Evolutionary conservation across 2,329 filamentous ascomycete species (phyloP).

Genomic region (Beauveria sp.): DNA sequence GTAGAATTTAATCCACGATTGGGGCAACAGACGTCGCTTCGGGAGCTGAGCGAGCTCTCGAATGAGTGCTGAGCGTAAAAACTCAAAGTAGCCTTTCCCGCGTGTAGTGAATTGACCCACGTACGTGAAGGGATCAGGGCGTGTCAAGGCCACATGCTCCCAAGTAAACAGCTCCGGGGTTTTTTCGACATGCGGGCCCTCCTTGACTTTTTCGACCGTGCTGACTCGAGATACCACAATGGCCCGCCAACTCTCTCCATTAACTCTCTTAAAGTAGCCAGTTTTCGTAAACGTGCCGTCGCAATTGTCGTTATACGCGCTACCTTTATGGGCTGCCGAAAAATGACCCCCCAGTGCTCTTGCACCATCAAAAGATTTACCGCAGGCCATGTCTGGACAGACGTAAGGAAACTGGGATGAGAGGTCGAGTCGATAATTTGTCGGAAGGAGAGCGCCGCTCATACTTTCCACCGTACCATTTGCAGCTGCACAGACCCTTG

Average conservation of each 20-base stretch:
- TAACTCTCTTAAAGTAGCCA: conserved; percentile 7
- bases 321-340: conserved; percentile 12
- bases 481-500: not conserved
- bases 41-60: conserved; percentile 16
- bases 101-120: not conserved
- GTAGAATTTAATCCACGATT: conserved; percentile 20
- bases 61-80: not conserved
- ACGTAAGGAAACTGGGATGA: conserved; percentile 14
- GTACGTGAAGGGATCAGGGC: conserved; percentile 1
- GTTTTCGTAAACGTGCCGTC: conserved; percentile 25
- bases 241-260: not conserved
- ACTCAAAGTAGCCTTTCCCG: not conserved
- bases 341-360: conserved; percentile 14
- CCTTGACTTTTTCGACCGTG: not conserved
- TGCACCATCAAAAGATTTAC: conserved; percentile 12
- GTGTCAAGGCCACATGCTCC: not conserved
- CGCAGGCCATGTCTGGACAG: conserved; percentile 24
- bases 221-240: conserved; percentile 21
- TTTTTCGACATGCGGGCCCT: not conserved
- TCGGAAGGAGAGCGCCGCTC: conserved; percentile 26
- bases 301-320: conserved; percentile 24
- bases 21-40: conserved; percentile 20
- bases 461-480: not conserved
- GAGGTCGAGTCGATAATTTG: not conserved
- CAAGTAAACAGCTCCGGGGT: not conserved